Percentiles rank a stretch among this genome's conserved stretches.
phyloP scores from a whole-genome alignment of 1,284 basidiomycete species.

The Microbotryomycetes sp. region DNA sequence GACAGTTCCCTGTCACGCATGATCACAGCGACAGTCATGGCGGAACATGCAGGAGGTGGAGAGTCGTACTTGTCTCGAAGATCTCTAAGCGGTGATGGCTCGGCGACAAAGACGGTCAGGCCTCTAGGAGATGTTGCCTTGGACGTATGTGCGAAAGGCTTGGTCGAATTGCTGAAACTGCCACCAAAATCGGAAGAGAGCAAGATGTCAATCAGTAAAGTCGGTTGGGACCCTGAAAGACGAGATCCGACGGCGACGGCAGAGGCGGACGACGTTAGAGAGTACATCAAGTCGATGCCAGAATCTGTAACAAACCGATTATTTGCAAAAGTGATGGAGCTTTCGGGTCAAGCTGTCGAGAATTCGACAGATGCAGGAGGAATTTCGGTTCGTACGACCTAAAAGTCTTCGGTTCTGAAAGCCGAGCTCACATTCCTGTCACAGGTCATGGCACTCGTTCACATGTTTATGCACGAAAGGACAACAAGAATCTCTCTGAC shows the following conservation, averaged over 20 bases:
- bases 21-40: conserved; percentile 2
- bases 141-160: conserved; percentile 6
- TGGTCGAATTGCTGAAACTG: conserved; percentile 11
- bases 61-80: conserved; percentile 9
- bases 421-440: too few species aligned
- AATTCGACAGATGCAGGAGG: conserved; percentile 10
- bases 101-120: not conserved
- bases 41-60: conserved; percentile 20
- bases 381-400: conserved; percentile 1
- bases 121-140: conserved; percentile 7
- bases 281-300: conserved; percentile 8
- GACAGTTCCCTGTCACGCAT: not conserved
- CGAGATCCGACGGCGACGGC: not conserved
- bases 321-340: conserved; percentile 11
- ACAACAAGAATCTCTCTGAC: conserved; percentile 18
- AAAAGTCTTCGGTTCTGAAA: not conserved
- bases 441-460: conserved; percentile 12
- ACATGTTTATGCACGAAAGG: conserved; percentile 21
- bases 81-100: not conserved
- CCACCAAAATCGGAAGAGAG: not conserved
- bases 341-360: not conserved
- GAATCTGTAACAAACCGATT: conserved; percentile 14
- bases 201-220: not conserved
- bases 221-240: conserved; percentile 22
- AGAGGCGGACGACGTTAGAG: conserved; percentile 4